Evolutionary conservation across 192 early-diverging fungal genomes (phyloP).

Genomic region (Kappamyces sp.): DNA sequence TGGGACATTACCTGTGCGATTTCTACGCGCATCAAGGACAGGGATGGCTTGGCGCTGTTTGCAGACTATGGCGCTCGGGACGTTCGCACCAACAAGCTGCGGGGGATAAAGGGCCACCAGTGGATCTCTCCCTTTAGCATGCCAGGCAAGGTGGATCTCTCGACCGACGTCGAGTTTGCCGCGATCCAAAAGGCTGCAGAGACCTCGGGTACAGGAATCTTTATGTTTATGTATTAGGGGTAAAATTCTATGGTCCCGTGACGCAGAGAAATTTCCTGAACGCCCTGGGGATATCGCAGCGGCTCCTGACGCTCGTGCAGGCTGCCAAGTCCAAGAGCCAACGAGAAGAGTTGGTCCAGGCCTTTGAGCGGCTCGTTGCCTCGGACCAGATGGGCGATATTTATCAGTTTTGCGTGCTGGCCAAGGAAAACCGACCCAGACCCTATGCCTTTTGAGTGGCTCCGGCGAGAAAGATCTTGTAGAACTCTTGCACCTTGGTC

Average conservation of each 20-base stretch:
- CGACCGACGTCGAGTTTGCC: conserved; percentile 87
- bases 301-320: conserved; percentile 42
- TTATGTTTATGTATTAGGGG: conserved; percentile 20
- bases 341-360: conserved; percentile 55
- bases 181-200: conserved; percentile 57
- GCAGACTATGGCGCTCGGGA: conserved; percentile 89
- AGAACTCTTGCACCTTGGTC: conserved; percentile 16
- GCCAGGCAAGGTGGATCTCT: conserved; percentile 85
- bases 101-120: conserved; percentile 79
- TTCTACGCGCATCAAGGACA: conserved; percentile 57
- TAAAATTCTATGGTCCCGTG: conserved; percentile 59
- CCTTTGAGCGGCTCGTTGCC: conserved; percentile 64
- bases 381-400: conserved; percentile 70
- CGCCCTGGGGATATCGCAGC: conserved; percentile 72
- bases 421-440: background rate
- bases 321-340: conserved; percentile 8
- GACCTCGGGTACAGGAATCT: conserved; percentile 28
- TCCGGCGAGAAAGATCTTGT: background rate
- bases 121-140: conserved; percentile 69
- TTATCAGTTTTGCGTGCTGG: conserved; percentile 47
- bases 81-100: conserved; percentile 67
- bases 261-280: conserved; percentile 66
- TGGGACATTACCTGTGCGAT: conserved; percentile 61
- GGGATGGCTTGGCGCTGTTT: conserved; percentile 67
- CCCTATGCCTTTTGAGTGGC: conserved; percentile 4